These are phyloP conservation scores for Tolypocladium endophyticum DNA, from an alignment of 2,329 filamentous ascomycete species.

Conservation along the genomic window DNA sequence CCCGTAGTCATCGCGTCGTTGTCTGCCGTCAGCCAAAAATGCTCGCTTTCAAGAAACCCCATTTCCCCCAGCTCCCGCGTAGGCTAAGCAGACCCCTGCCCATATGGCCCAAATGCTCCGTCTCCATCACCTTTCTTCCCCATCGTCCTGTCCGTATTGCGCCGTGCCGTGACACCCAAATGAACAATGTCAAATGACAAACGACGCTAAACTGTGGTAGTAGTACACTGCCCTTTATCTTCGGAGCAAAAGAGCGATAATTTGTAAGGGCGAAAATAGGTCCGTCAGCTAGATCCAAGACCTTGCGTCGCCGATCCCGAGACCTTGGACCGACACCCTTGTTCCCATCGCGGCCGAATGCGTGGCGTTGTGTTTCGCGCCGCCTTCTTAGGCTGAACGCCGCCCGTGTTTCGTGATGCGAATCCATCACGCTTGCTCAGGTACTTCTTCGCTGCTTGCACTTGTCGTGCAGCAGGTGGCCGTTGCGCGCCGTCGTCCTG, in stretches of 20 bases:
- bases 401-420: not conserved
- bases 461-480: constrained; percentile 77
- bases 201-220: not conserved
- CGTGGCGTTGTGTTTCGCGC: not conserved
- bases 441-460: constrained; percentile 56
- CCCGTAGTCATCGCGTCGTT: not conserved
- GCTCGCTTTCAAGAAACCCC: not conserved
- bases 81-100: not conserved
- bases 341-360: not conserved
- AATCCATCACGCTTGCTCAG: constrained; percentile 4
- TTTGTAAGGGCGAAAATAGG: not conserved
- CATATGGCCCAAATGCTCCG: not conserved
- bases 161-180: not conserved
- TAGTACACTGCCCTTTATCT: not conserved
- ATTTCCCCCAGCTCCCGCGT: not conserved
- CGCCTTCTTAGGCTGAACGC: not conserved
- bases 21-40: not conserved
- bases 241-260: not conserved
- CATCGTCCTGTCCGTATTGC: not conserved
- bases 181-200: not conserved
- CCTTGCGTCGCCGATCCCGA: not conserved
- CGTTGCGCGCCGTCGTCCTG: constrained; percentile 76
- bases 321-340: not conserved
- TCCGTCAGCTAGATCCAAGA: not conserved
- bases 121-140: not conserved